Conservation (phyloP, 352 stramenopile species). For the Blastocystis sp. region DNA sequence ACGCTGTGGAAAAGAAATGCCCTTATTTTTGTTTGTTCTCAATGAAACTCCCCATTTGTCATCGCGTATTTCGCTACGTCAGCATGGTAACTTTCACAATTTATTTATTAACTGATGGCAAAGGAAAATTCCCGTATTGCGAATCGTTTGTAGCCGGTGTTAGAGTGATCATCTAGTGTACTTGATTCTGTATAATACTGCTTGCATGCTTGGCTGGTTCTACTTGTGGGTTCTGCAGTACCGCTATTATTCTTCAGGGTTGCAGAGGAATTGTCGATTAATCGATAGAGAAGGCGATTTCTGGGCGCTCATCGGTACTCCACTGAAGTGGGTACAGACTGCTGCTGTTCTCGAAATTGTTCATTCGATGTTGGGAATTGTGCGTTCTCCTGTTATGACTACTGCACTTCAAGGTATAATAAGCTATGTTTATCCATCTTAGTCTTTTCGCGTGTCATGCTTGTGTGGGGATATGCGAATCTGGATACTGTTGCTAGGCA, state of each 20-base stretch:
- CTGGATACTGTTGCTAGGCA: slow-evolving; percentile 71
- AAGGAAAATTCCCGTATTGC: slow-evolving; percentile 11
- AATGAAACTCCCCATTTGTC: slow-evolving; percentile 11
- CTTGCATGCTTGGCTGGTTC: slow-evolving; percentile 28
- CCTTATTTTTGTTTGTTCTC: slow-evolving; percentile 17
- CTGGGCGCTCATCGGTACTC: neutral
- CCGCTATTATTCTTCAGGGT: neutral
- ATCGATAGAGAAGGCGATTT: neutral
- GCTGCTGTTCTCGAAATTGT: slow-evolving; percentile 89
- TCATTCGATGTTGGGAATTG: slow-evolving; percentile 85
- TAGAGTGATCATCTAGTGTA: slow-evolving; percentile 10
- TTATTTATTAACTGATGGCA: neutral
- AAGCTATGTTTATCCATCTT: neutral
- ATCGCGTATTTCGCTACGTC: neutral
- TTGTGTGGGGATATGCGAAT: slow-evolving; percentile 87
- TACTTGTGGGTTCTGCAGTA: slow-evolving; percentile 35
- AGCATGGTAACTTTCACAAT: neutral
- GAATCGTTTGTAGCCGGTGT: neutral
- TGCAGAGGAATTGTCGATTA: neutral
- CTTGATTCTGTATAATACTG: slow-evolving; percentile 42
- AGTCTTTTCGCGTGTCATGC: slow-evolving; percentile 82
- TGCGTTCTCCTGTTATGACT: slow-evolving; percentile 86
- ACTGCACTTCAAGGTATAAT: slow-evolving; percentile 75
- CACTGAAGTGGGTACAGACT: slow-evolving; percentile 75
- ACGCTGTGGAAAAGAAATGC: slow-evolving; percentile 28